These are phyloP conservation scores for Odonthalia washingtoniensis DNA, from an alignment of 31 red algal species.

Conservation along the genomic window DNA sequence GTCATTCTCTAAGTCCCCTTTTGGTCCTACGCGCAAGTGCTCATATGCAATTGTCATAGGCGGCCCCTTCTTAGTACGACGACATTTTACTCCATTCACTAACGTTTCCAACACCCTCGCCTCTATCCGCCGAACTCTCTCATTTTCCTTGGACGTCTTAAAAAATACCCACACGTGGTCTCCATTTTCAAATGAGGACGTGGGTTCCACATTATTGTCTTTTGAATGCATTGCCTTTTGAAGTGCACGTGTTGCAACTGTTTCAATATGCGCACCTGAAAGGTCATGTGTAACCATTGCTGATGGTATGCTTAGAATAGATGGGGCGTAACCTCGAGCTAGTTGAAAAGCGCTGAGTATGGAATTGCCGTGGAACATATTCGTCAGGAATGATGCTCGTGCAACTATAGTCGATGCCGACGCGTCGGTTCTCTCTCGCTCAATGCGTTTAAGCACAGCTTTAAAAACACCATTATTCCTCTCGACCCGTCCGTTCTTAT, in stretches of 20 bases:
- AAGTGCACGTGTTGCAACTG: constrained; percentile 5
- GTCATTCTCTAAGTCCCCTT: background rate
- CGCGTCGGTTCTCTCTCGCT: background rate
- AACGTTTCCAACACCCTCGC: constrained; percentile 1
- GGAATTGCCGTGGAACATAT: too few relatives aligned
- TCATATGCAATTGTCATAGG: constrained; percentile 27
- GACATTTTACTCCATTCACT: background rate
- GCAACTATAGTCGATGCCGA: background rate
- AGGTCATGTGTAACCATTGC: background rate
- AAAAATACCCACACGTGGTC: background rate
- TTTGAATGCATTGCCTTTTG: constrained; percentile 15
- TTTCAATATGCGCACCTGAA: constrained; percentile 1
- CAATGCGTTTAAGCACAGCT: background rate
- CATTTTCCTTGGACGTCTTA: constrained; percentile 48
- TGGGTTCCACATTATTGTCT: background rate
- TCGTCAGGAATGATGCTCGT: constrained; percentile 11
- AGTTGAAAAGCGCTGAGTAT: constrained; percentile 35
- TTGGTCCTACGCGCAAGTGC: constrained; percentile 20
- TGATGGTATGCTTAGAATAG: background rate
- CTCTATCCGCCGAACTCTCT: constrained; percentile 6
- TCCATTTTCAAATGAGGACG: background rate
- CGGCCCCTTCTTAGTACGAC: background rate
- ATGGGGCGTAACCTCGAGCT: constrained; percentile 28
- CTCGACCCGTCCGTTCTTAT: constrained; percentile 19
- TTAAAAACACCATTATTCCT: constrained; percentile 8